phyloP scores from a whole-genome alignment of 148 eudicot species.

The Arbutus unedo region DNA sequence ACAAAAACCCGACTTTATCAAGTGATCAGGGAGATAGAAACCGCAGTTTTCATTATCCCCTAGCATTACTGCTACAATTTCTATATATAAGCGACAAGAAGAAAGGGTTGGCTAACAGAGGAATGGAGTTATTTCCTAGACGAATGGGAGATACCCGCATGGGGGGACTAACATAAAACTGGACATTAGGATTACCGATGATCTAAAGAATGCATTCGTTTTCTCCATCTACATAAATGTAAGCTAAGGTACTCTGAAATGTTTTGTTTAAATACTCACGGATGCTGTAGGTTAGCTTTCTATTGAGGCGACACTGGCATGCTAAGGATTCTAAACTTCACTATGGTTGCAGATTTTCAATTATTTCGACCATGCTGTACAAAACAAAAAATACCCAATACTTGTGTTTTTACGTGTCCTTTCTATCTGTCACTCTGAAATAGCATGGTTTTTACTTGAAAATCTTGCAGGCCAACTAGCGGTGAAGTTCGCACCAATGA shows the following conservation, averaged over 20 bases:
- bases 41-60: too few relatives aligned
- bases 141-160: too few relatives aligned
- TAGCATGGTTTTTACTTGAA: background rate
- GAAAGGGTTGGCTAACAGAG: too few relatives aligned
- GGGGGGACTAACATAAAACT: background rate
- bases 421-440: background rate
- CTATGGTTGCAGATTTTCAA: background rate
- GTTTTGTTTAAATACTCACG: background rate
- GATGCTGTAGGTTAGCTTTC: background rate
- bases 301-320: background rate
- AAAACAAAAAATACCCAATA: background rate
- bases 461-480: conserved; percentile 51
- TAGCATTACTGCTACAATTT: too few relatives aligned
- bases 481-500: conserved; percentile 31
- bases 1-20: too few relatives aligned
- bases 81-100: too few relatives aligned
- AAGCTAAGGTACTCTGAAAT: too few relatives aligned
- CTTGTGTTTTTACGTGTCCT: background rate
- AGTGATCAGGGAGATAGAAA: too few relatives aligned
- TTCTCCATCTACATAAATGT: background rate
- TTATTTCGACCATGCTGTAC: background rate
- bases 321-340: background rate
- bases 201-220: background rate
- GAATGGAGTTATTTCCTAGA: too few relatives aligned
- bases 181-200: background rate